Percentiles rank a stretch among this genome's conserved stretches.
Evolutionary conservation across 2,329 filamentous ascomycete species (phyloP).

Genomic region (Aureobasidium subglaciale): DNA sequence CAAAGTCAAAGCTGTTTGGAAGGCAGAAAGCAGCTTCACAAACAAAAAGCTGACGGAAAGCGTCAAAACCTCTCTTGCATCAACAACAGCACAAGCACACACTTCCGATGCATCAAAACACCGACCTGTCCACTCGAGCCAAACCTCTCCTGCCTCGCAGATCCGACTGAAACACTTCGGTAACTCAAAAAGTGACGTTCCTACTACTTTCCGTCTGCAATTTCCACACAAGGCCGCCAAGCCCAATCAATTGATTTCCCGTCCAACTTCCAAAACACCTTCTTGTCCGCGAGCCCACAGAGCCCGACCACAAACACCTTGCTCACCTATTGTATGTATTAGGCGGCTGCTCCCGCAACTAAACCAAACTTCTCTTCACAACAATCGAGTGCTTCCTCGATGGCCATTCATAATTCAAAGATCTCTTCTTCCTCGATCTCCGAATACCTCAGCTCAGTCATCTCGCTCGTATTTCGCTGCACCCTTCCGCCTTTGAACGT

Average conservation of each 20-base stretch:
- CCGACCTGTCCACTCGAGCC: neutral
- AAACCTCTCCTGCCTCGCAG: neutral
- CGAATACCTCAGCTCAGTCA: no score
- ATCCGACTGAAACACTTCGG: neutral
- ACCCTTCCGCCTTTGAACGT: neutral
- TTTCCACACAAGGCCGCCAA: neutral
- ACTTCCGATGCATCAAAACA: neutral
- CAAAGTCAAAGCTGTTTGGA: no score
- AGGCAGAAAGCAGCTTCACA: no score
- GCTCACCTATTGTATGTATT: no score
- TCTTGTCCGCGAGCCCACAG: no score
- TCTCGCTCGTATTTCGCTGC: neutral
- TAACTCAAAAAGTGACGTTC: neutral
- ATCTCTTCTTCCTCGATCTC: no score
- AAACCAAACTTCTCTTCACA: neutral
- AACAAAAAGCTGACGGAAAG: neutral
- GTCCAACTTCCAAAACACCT: conserved; percentile 1
- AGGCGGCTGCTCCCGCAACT: neutral
- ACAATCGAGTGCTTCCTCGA: neutral
- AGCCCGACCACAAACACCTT: neutral
- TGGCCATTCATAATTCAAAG: neutral
- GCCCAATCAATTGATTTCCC: conserved; percentile 2
- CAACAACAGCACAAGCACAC: neutral
- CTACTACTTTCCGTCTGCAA: neutral
- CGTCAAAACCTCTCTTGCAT: neutral